Evolutionary conservation across 495 filamentous ascomycete genomes (phyloP).

Genomic region (Tuber brumale): DNA sequence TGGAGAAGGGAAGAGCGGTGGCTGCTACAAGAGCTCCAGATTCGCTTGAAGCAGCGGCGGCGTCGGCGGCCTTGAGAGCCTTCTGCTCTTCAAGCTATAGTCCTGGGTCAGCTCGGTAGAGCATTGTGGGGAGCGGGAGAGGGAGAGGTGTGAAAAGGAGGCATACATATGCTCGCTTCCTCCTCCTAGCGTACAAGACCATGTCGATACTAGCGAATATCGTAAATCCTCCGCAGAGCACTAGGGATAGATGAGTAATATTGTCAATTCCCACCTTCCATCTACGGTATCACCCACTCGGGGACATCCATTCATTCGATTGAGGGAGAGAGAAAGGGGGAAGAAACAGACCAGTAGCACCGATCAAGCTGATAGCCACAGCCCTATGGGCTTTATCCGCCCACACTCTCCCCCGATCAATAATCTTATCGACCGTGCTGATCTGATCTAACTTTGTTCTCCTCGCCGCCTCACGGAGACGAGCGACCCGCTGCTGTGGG

Average conservation of each 20-base stretch:
- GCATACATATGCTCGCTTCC: constrained; percentile 42
- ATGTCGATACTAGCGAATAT: constrained; percentile 79
- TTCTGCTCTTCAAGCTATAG: constrained; percentile 31
- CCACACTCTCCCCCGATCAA: constrained; percentile 61
- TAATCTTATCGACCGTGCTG: constrained; percentile 56
- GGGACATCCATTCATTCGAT: constrained; percentile 2
- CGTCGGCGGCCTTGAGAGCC: neutral
- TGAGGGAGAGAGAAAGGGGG: neutral
- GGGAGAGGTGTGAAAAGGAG: neutral
- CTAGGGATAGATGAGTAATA: constrained; percentile 44
- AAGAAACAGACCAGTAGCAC: constrained; percentile 61
- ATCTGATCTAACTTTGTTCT: constrained; percentile 60
- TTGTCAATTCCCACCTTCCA: constrained; percentile 23
- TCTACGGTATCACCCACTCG: neutral
- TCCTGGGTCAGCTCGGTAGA: neutral
- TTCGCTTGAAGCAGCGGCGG: constrained; percentile 40
- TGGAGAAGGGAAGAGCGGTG: constrained; percentile 23
- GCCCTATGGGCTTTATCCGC: constrained; percentile 79
- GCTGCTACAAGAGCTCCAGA: constrained; percentile 23
- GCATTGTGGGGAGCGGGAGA: neutral
- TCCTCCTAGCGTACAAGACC: constrained; percentile 74
- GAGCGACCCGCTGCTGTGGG: constrained; percentile 78
- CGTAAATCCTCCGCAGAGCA: constrained; percentile 64
- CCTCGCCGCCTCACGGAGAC: constrained; percentile 73
- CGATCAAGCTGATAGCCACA: constrained; percentile 67